Conservation (phyloP, 2,329 filamentous ascomycete genomes). For the Talaromyces amestolkiae region DNA sequence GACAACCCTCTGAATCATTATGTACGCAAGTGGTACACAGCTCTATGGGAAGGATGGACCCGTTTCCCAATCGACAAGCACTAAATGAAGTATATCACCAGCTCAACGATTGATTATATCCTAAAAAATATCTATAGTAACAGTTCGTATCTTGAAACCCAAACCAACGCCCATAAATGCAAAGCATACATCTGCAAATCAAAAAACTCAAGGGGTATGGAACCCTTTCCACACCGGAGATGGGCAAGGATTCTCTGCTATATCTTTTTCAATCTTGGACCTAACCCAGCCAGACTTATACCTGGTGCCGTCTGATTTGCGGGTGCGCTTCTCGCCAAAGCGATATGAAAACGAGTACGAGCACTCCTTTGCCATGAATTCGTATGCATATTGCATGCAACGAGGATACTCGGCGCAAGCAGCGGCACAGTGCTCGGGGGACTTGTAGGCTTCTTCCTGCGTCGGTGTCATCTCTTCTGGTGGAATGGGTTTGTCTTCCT, state of each 20-base stretch:
- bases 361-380: conserved; percentile 10
- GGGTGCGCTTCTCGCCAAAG: conserved; percentile 11
- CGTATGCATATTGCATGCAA: conserved; percentile 38
- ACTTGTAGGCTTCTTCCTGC: conserved; percentile 48
- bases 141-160: neutral
- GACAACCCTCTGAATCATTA: too few species aligned
- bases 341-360: conserved; percentile 19
- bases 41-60: neutral
- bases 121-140: neutral
- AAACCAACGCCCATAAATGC: conserved; percentile 13
- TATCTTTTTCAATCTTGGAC: conserved; percentile 15
- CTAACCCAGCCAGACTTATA: conserved; percentile 18
- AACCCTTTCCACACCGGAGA: conserved; percentile 14
- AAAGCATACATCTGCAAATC: neutral
- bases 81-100: neutral
- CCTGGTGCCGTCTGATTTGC: conserved; percentile 12
- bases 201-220: conserved; percentile 3
- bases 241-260: conserved; percentile 9
- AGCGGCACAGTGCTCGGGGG: conserved; percentile 47
- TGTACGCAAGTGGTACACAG: neutral
- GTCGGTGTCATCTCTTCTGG: conserved; percentile 39
- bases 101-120: neutral
- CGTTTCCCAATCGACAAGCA: neutral
- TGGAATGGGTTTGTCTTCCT: conserved; percentile 32
- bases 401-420: conserved; percentile 44